Conservation (phyloP, 2,329 filamentous ascomycete genomes). For the Chaetomium olivaceum region DNA sequence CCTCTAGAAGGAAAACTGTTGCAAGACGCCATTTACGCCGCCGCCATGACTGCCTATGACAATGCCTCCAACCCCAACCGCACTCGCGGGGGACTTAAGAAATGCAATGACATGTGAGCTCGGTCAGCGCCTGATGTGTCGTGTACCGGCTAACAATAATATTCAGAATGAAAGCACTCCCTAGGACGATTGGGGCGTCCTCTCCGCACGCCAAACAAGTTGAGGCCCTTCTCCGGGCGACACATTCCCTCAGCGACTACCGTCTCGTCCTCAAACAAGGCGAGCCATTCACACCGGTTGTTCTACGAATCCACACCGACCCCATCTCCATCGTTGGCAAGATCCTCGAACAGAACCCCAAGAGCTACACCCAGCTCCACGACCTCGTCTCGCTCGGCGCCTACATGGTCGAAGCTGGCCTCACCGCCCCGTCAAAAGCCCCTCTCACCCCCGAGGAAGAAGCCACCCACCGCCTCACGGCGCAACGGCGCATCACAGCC, state of each 20-base stretch:
- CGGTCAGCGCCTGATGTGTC: neutral
- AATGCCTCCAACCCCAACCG: slow-evolving; percentile 80
- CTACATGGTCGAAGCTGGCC: slow-evolving; percentile 64
- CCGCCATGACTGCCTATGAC: slow-evolving; percentile 72
- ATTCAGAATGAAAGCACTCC: slow-evolving; percentile 63
- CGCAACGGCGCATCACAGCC: slow-evolving; percentile 68
- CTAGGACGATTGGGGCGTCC: slow-evolving; percentile 55
- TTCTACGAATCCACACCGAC: slow-evolving; percentile 74
- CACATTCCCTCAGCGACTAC: slow-evolving; percentile 74
- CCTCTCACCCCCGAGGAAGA: slow-evolving; percentile 34
- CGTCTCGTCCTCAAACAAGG: slow-evolving; percentile 76
- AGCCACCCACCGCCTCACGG: slow-evolving; percentile 39
- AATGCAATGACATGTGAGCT: slow-evolving; percentile 69
- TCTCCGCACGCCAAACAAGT: slow-evolving; percentile 54
- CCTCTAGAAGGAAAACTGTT: slow-evolving; percentile 54
- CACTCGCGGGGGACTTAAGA: slow-evolving; percentile 73
- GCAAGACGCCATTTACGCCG: slow-evolving; percentile 60
- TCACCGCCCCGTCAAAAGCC: slow-evolving; percentile 39
- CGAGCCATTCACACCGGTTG: slow-evolving; percentile 76
- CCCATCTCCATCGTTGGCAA: slow-evolving; percentile 72
- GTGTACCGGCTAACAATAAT: slow-evolving; percentile 7
- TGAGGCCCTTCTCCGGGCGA: slow-evolving; percentile 68
- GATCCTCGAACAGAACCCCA: slow-evolving; percentile 72
- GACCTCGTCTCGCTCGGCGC: slow-evolving; percentile 69
- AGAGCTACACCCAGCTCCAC: slow-evolving; percentile 72